These are phyloP conservation scores for Leishmania lainsoni DNA, from an alignment of 208 protist genomes.

Conservation along the genomic window DNA sequence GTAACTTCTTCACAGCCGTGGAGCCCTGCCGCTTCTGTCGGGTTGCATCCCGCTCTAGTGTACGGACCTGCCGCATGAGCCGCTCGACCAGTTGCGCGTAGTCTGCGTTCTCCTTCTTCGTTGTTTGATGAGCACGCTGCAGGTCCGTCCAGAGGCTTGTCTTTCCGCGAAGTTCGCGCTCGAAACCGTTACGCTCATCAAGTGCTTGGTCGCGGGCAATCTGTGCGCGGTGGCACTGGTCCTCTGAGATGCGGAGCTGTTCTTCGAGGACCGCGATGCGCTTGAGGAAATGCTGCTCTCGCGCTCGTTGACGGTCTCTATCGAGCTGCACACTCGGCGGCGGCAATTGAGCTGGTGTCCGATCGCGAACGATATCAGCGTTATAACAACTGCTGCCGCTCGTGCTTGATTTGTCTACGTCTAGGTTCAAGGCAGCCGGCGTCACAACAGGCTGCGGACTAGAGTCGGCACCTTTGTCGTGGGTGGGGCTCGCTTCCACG, in stretches of 20 bases:
- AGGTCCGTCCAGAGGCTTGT: slow-evolving; percentile 24
- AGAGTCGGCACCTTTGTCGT: neutral
- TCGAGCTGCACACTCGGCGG: slow-evolving; percentile 1
- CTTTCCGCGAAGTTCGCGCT: slow-evolving; percentile 37
- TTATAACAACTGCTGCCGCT: neutral
- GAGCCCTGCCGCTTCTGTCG: slow-evolving; percentile 33
- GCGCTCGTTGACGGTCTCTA: slow-evolving; percentile 5
- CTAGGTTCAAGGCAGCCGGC: neutral
- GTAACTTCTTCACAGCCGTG: slow-evolving; percentile 21
- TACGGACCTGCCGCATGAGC: slow-evolving; percentile 43
- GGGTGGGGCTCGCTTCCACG: neutral
- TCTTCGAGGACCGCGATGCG: slow-evolving; percentile 32
- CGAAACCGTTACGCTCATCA: slow-evolving; percentile 15
- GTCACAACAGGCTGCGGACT: neutral
- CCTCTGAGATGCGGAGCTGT: slow-evolving; percentile 15
- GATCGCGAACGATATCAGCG: neutral
- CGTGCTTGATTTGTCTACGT: neutral
- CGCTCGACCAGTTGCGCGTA: slow-evolving; percentile 49
- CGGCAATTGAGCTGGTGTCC: slow-evolving; percentile 23
- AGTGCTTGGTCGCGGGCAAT: slow-evolving; percentile 11
- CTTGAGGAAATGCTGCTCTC: slow-evolving; percentile 33
- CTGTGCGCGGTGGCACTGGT: neutral
- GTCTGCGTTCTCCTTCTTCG: slow-evolving; percentile 41
- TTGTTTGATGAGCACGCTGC: slow-evolving; percentile 27
- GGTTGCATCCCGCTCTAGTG: slow-evolving; percentile 39